Conservation (phyloP, 208 protist genomes). For the Trichomonas vaginalis region DNA sequence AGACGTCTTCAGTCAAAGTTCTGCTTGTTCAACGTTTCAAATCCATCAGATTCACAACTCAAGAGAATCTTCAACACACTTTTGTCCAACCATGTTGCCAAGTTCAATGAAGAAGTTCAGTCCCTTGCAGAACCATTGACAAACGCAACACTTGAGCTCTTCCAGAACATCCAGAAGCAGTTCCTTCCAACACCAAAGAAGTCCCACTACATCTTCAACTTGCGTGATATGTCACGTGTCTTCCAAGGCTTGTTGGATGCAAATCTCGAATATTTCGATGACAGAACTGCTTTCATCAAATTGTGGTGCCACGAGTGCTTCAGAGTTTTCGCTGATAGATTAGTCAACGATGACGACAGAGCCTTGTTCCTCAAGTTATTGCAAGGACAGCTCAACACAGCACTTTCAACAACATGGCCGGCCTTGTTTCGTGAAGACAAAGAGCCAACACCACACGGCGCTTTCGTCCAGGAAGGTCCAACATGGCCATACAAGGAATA, state of each 20-base stretch:
- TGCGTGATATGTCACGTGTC: conserved; percentile 85
- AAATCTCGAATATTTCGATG: conserved; percentile 61
- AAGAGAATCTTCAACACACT: conserved; percentile 81
- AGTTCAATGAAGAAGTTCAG: conserved; percentile 70
- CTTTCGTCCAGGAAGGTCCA: conserved; percentile 59
- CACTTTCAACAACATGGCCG: conserved; percentile 63
- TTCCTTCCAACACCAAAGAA: conserved; percentile 85
- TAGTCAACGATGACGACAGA: conserved; percentile 71
- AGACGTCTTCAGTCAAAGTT: conserved; percentile 72
- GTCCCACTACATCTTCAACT: conserved; percentile 90
- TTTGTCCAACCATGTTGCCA: conserved; percentile 63
- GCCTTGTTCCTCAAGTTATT: conserved; percentile 68
- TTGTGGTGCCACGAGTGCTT: conserved; percentile 90
- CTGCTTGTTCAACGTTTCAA: conserved; percentile 80
- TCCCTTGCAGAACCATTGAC: conserved; percentile 65
- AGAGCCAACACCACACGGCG: conserved; percentile 63
- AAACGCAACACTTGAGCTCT: conserved; percentile 74
- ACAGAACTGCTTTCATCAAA: conserved; percentile 69
- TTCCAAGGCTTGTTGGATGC: conserved; percentile 81
- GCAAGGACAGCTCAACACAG: conserved; percentile 62
- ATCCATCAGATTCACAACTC: conserved; percentile 60
- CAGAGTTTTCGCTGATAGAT: conserved; percentile 83
- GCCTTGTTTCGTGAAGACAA: conserved; percentile 47
- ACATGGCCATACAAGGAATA: conserved; percentile 75
- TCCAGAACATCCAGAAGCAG: conserved; percentile 60